Conservation (phyloP, 1,139 yeast genomes). For the Saccharomycopsis hybrid region DNA sequence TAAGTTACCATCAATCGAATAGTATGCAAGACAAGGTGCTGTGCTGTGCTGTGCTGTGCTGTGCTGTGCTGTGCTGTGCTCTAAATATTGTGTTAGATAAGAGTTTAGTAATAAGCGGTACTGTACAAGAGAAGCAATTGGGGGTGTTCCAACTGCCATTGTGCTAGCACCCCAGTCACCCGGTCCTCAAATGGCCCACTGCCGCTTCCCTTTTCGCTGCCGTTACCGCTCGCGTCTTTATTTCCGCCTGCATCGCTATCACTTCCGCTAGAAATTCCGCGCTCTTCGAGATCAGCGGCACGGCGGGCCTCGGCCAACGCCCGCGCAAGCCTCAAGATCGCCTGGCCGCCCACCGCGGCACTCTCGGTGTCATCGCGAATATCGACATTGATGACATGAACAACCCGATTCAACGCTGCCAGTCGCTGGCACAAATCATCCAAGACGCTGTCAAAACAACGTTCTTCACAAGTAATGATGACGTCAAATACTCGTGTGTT, state of each 20-base stretch:
- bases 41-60: too few species aligned
- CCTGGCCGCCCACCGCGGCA: conserved; percentile 88
- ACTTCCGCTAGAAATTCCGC: too few species aligned
- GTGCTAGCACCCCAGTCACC: conserved; percentile 61
- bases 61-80: too few species aligned
- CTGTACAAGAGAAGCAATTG: conserved; percentile 76
- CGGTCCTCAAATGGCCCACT: conserved; percentile 61
- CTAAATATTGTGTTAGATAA: too few species aligned
- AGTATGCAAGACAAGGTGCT: too few species aligned
- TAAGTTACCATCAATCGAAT: too few species aligned
- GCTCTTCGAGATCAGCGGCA: too few species aligned
- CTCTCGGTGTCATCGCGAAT: conserved; percentile 95
- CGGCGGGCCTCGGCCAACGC: conserved; percentile 32
- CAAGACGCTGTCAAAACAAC: conserved; percentile 95
- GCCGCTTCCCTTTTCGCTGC: conserved; percentile 14
- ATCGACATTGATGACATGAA: conserved; percentile 88
- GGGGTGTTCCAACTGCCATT: conserved; percentile 80
- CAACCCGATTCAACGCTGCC: conserved; percentile 58
- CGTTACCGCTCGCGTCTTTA: too few species aligned
- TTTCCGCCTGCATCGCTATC: too few species aligned
- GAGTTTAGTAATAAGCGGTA: conserved; percentile 70
- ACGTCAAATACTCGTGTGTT: conserved; percentile 61
- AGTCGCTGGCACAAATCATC: conserved; percentile 81
- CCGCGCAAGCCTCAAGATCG: conserved; percentile 73
- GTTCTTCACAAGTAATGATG: conserved; percentile 93